A percentile compares a stretch with the other conserved stretches of the same genome.
These are phyloP conservation scores for Coleophoma crateriformis DNA, from an alignment of 2,329 filamentous ascomycete genomes.

Conservation along the genomic window DNA sequence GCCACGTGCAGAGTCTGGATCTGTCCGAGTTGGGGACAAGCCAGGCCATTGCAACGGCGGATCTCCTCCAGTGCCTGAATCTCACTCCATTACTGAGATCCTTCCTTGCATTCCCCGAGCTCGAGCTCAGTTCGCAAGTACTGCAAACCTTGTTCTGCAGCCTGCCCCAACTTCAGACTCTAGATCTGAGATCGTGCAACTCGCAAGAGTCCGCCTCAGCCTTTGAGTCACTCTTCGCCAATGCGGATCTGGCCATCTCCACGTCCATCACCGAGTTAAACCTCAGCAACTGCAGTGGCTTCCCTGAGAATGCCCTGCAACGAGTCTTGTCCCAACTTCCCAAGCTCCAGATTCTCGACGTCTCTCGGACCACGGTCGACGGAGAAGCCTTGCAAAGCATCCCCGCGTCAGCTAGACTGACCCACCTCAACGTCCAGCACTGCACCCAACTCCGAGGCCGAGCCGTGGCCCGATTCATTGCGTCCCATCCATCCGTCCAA, in stretches of 20 bases:
- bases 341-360: constrained; percentile 66
- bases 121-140: constrained; percentile 46
- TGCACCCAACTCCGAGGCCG: constrained; percentile 62
- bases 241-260: neutral
- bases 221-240: neutral
- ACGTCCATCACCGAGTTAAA: neutral
- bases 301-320: constrained; percentile 32
- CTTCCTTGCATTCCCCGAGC: constrained; percentile 70
- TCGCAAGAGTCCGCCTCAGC: neutral
- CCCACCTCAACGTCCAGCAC: constrained; percentile 69
- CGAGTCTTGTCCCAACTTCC: constrained; percentile 58
- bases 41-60: neutral
- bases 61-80: neutral
- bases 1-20: constrained; percentile 69
- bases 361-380: constrained; percentile 68
- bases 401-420: constrained; percentile 61
- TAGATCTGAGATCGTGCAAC: neutral
- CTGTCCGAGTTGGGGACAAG: constrained; percentile 46
- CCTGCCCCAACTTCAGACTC: neutral
- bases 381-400: constrained; percentile 63
- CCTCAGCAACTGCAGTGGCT: neutral
- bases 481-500: constrained; percentile 41
- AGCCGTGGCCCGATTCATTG: constrained; percentile 63
- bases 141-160: neutral
- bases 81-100: constrained; percentile 52